A percentile compares a stretch with the other conserved stretches of the same genome.
These are phyloP conservation scores for Skeletonema menzelii DNA, from an alignment of 108 stramenopile species.

Conservation along the genomic window DNA sequence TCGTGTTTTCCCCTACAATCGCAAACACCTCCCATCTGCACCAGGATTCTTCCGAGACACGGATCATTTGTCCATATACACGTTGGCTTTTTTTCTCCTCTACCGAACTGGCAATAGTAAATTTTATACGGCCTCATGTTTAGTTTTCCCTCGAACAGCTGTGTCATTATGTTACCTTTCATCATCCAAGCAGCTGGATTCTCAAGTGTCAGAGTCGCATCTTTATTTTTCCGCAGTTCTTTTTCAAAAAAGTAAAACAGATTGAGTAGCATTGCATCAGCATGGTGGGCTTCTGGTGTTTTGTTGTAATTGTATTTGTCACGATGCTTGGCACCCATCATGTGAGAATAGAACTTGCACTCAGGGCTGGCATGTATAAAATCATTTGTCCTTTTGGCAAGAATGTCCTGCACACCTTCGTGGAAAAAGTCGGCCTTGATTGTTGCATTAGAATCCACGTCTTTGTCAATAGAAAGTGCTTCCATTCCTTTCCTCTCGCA, in stretches of 20 bases:
- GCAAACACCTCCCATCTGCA: slow-evolving; percentile 22
- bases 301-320: slow-evolving; percentile 21
- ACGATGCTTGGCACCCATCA: slow-evolving; percentile 42
- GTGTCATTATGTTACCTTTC: slow-evolving; percentile 28
- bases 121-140: slow-evolving; percentile 14
- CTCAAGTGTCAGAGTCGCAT: slow-evolving; percentile 27
- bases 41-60: slow-evolving; percentile 19
- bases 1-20: slow-evolving; percentile 18
- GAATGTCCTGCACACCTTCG: slow-evolving; percentile 13
- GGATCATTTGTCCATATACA: slow-evolving; percentile 32
- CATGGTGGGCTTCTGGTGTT: slow-evolving; percentile 8
- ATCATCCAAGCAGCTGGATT: slow-evolving; percentile 30
- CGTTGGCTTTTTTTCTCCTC: slow-evolving; percentile 35
- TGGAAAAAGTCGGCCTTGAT: slow-evolving; percentile 27
- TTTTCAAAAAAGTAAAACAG: slow-evolving; percentile 6
- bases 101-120: slow-evolving; percentile 34
- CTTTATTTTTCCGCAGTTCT: slow-evolving; percentile 5
- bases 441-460: slow-evolving; percentile 27
- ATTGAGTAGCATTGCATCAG: slow-evolving; percentile 13
- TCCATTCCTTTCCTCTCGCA: slow-evolving; percentile 30
- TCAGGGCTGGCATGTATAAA: slow-evolving; percentile 53
- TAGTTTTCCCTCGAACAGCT: slow-evolving; percentile 15
- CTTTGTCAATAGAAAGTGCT: slow-evolving; percentile 28
- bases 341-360: slow-evolving; percentile 33
- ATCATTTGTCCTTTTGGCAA: slow-evolving; percentile 8